Evolutionary conservation across 352 stramenopile species (phyloP), one percentile per base, ranked within the genome.

Genomic region (Phytophthora nicotianae): DNA sequence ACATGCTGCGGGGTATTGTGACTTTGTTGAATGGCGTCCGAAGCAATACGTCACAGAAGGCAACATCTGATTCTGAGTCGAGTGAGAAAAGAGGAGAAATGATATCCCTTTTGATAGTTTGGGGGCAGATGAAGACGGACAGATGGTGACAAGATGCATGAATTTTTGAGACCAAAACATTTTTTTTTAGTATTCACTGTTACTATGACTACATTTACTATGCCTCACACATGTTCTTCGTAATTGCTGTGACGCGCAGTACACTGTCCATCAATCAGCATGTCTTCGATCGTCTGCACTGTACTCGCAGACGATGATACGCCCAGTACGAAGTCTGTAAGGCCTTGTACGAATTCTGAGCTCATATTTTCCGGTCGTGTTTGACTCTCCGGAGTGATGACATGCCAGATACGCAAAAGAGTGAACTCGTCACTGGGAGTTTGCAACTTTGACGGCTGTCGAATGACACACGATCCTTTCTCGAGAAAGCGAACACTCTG

Each of bases 381-480:
- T 16, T 62, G 56, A n/a, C 20, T 68, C 24, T 74, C 70, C 4
- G 74, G 74, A 8, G 72, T 79, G 33, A 77, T 74, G n/a, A 82
- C 61, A 43, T 76, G 76, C 60, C 74, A 82, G 21, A 75, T 82
- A 21, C 76, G 63, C 32, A 82, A 20, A 11, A 75, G 33, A 0
- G 71, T 64, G 46, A 73, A 73, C 16, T 73, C 51, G 0, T 54
- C 52, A 6, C 27, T 54, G n/a, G 32, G 21, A 2, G 58, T 40
- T 5, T 64, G 63, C 10, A 53, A n/a, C 8, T 56, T 75, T 5
- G 48, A 19, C 8, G 69, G 69, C 0, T 65, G 70, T 41, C 75
- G 74, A 37, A 88, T 74, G 40, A 88, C 65, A 48, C 87, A 77
- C 46, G 77, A 83, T 2, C 81, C 81, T 58, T 77, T 76, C 50